Conservation (phyloP, 257 asterid genomes). For the Solanum appendiculatum region DNA sequence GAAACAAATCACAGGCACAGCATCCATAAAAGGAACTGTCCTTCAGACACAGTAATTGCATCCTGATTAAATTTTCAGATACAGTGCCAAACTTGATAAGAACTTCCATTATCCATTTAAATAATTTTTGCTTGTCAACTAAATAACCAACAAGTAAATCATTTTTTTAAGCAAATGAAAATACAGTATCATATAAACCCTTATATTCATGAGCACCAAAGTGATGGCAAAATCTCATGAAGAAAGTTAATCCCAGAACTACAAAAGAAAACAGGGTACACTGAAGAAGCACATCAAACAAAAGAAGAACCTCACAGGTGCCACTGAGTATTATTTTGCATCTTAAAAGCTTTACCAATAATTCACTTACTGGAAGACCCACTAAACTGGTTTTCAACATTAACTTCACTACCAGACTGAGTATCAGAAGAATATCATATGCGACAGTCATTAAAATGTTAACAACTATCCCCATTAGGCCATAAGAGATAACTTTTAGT, state of each 20-base stretch:
- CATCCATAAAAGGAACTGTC: neutral
- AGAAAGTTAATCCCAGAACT: neutral
- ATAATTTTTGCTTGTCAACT: neutral
- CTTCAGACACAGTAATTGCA: neutral
- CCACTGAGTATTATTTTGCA: neutral
- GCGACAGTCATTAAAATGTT: neutral
- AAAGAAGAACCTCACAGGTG: neutral
- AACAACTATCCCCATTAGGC: neutral
- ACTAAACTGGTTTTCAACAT: neutral
- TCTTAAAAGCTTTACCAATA: neutral
- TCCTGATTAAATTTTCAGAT: neutral
- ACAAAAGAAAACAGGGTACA: neutral
- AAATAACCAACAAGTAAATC: neutral
- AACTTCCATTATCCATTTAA: neutral
- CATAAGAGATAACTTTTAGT: neutral
- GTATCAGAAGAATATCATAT: neutral
- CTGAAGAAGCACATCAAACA: neutral
- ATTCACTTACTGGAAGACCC: neutral
- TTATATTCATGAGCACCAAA: neutral
- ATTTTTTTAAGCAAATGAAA: neutral
- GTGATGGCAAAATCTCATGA: neutral
- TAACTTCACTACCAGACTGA: neutral
- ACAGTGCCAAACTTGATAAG: neutral
- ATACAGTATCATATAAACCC: neutral
- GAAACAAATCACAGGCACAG: neutral